Percentiles rank a stretch among this genome's conserved stretches.
phyloP scores from a whole-genome alignment of 163 green algal species.

The Chlamydomonas reinhardtii region DNA sequence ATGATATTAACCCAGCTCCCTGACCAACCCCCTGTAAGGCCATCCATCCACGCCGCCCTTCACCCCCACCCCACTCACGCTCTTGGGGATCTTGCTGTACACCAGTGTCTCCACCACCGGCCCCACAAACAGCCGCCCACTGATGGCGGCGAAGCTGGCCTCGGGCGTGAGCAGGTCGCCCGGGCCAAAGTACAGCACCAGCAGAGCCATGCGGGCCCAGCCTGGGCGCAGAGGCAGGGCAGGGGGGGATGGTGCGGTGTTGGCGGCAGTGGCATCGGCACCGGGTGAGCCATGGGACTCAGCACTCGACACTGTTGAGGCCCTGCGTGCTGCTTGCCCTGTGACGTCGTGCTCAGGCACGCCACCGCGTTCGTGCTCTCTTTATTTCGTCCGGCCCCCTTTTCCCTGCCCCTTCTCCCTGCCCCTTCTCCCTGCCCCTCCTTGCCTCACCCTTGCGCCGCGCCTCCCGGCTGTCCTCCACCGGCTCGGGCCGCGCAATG shows the following conservation, averaged over 20 bases:
- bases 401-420: too few relatives aligned
- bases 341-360: too few relatives aligned
- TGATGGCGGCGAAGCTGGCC: conserved; percentile 75
- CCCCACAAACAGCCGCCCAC: conserved; percentile 82
- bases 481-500: conserved; percentile 57
- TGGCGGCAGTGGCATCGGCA: too few relatives aligned
- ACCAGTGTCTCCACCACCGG: conserved; percentile 93
- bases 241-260: background rate
- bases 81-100: conserved; percentile 78
- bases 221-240: conserved; percentile 54
- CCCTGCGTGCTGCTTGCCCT: too few relatives aligned
- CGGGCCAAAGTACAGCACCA: conserved; percentile 95
- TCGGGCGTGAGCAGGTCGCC: conserved; percentile 86
- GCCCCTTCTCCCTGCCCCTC: too few relatives aligned
- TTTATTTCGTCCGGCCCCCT: too few relatives aligned
- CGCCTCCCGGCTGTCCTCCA: conserved; percentile 66
- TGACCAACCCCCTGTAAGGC: too few relatives aligned
- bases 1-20: too few relatives aligned
- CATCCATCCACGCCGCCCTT: too few relatives aligned
- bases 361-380: too few relatives aligned
- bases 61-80: conserved; percentile 33
- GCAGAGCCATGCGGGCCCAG: conserved; percentile 92
- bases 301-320: too few relatives aligned
- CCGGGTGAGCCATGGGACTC: too few relatives aligned
- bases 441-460: conserved; percentile 46